A percentile compares a stretch with the other conserved stretches of the same genome.
These are phyloP conservation scores for Chaetomium strumarium DNA, from an alignment of 2,329 filamentous ascomycete species.

Conservation along the genomic window DNA sequence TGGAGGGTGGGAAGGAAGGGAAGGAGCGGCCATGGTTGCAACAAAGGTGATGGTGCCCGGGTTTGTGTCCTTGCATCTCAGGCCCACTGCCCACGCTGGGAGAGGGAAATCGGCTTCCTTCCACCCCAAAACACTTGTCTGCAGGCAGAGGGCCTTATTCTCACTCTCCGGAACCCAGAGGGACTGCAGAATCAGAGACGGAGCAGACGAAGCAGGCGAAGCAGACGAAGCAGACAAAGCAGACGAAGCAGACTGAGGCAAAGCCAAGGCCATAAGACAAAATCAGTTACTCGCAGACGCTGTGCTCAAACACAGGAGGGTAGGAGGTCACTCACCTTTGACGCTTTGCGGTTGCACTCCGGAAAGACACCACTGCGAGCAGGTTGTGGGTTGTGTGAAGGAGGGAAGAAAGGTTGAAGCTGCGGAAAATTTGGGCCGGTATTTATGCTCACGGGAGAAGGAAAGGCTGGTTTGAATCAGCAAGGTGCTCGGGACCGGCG, in stretches of 20 bases:
- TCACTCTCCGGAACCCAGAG: not conserved
- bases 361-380: not conserved
- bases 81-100: not conserved
- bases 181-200: not conserved
- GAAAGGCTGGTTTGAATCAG: not conserved
- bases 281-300: not conserved
- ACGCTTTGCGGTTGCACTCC: not conserved
- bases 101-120: not conserved
- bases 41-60: not conserved
- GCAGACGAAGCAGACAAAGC: not conserved
- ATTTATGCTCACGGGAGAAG: not conserved
- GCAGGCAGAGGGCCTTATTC: not conserved
- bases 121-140: not conserved
- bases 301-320: not conserved
- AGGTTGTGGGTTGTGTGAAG: not conserved
- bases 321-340: not conserved
- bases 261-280: not conserved
- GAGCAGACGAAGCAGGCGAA: too few species aligned
- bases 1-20: conserved; percentile 2
- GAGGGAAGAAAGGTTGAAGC: not conserved
- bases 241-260: not conserved
- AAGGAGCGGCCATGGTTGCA: conserved; percentile 7
- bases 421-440: not conserved
- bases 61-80: conserved; percentile 7
- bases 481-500: not conserved